Evolutionary conservation across 331 rosid genomes (phyloP), one percentile per base, ranked within the genome.

Genomic region (Phaseolus coccineus): DNA sequence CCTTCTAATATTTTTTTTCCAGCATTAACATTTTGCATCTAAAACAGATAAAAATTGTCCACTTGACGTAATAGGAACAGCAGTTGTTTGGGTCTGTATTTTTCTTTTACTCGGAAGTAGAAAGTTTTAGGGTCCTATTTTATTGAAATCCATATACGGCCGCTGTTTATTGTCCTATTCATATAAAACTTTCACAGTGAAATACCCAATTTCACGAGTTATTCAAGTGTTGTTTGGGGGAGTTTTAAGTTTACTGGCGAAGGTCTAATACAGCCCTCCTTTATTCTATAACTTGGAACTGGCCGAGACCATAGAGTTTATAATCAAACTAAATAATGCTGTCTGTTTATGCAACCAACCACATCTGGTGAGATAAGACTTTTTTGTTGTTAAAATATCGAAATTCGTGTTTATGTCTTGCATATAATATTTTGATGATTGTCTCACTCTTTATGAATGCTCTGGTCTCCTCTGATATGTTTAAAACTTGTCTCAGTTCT

Each of bases 121-220:
- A 19, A 19, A 19, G 22, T 19, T 19, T 19, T 19, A 19, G 22
- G 22, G 22, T 19, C 22, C 58, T 58, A 9, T 70, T 61, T 42
- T 46, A 70, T 30, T 76, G 42, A 73, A 73, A 74, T 48, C 63
- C 46, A 78, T 19, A 9, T 42, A 74, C 68, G 55, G 25, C 67
- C 10, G 35, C 12, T 48, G 70, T 79, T 73, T 37, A 10, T 39
- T 31, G 57, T 61, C 40, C 71, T 62, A 42, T 64, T 46, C 28
- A 35, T 61, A 48, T 28, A 61, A 19, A n/a, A 8, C 44, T 62
- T 44, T 48, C 67, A 31, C 35, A n/a, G 37, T 24, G 50, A 67
- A 55, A 48, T 48, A 76, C 47, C 15, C 14, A 67, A 71, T 47
- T 46, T 80, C 50, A 56, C 8, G 8, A 37, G 8, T 37, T 37